A percentile compares a stretch with the other conserved stretches of the same genome.
phyloP scores from a whole-genome alignment of 768 basidiomycete species.

The Jaapia argillacea region DNA sequence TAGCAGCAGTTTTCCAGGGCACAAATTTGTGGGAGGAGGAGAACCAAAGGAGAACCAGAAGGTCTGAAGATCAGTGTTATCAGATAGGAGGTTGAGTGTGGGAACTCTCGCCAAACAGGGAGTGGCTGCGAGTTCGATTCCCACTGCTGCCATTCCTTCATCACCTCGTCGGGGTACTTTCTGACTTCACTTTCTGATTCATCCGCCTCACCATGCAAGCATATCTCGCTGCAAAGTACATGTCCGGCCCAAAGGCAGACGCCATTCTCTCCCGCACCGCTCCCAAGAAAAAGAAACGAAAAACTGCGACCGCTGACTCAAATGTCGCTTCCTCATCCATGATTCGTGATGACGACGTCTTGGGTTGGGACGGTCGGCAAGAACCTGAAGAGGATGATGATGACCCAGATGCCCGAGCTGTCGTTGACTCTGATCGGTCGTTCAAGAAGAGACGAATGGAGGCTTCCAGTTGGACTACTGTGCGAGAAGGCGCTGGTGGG shows the following conservation, averaged over 20 bases:
- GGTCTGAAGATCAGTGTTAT: too few species aligned
- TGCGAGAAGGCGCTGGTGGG: slow-evolving; percentile 41
- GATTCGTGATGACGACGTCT: slow-evolving; percentile 55
- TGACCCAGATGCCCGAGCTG: slow-evolving; percentile 47
- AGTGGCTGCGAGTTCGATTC: too few species aligned
- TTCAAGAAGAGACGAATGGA: slow-evolving; percentile 70
- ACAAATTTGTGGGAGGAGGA: too few species aligned
- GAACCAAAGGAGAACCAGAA: too few species aligned
- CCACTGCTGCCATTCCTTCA: too few species aligned
- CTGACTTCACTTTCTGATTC: too few species aligned
- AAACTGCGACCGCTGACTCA: slow-evolving; percentile 15
- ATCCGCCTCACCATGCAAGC: slow-evolving; percentile 71
- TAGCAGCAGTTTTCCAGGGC: too few species aligned
- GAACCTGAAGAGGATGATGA: slow-evolving; percentile 44
- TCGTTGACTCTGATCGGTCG: slow-evolving; percentile 62
- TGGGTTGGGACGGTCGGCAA: slow-evolving; percentile 43
- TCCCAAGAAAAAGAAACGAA: slow-evolving; percentile 77
- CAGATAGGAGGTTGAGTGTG: too few species aligned
- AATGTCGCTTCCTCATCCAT: slow-evolving; percentile 23
- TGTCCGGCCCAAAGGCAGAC: slow-evolving; percentile 94
- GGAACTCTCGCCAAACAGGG: too few species aligned
- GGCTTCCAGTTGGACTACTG: slow-evolving; percentile 46
- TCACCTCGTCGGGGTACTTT: too few species aligned
- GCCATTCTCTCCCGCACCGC: slow-evolving; percentile 70
- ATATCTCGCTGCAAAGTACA: slow-evolving; percentile 87